Base-by-base conservation (phyloP, 345 rosid genomes). In the Cardamine chenopodiifolia region DNA sequence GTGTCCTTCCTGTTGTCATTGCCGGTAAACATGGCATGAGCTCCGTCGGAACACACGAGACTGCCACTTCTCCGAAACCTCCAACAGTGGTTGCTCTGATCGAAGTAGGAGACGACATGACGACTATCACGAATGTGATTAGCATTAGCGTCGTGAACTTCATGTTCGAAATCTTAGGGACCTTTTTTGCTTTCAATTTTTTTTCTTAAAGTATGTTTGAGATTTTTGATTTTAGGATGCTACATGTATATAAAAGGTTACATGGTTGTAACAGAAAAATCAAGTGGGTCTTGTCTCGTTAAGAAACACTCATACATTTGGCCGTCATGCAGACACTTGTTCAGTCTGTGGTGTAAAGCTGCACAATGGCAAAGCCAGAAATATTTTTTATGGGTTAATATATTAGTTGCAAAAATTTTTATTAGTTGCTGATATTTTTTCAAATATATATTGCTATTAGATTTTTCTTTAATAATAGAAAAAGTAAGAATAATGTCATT, bases 21-120 rank as follows among this genome's bases (percentile, higher is more conserved):
- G 83, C 44, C 4, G 52, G 18, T 26, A 63, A 28, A 39, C 83
- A 82, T 20, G 79, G 55, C 18, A 63, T 34, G 25, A 77, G 79
- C 44, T 66, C 64, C 47, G 35, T 1, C 2, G 73, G 64, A 42
- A 47, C 42, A 59, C 85, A 82, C 15, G 18, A 12, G 7, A 4
- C 40, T 12, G 35, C 49, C 49, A 7, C 28, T n/a, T 45, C 35
- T 47, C 58, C 14, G 3, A 5, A 37, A n/a, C 40, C 53, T 54
- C 18, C 40, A 20, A 7, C 12, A 8, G 0, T 29, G 7, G 34
- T 55, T 68, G 72, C 39, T 39, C 5, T 25, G 8, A 39, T 54
- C 8, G 28, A 7, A 26, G 7, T n/a, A 25, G 28, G 40, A 17
- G 25, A 39, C 8, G 19, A 54, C 53, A 53, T 37, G 13, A 12